Conservation (phyloP, 495 filamentous ascomycete genomes). For the Tuber indicum region DNA sequence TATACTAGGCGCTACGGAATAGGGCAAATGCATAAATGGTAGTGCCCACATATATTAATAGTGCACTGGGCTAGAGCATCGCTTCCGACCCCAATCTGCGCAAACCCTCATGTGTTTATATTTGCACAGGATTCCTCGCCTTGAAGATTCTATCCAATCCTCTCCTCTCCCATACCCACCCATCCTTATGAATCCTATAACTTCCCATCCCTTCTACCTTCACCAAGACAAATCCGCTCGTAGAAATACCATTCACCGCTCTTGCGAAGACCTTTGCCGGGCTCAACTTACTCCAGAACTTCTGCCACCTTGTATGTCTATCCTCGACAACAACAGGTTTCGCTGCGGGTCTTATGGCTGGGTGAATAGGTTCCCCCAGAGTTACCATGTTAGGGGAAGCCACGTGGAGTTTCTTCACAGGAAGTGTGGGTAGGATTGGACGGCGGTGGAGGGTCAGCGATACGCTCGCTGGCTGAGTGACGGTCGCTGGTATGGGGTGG, state of each 20-base stretch:
- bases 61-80: background rate
- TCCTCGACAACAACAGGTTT: slow-evolving; percentile 5
- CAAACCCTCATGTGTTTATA: background rate
- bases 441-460: slow-evolving; percentile 31
- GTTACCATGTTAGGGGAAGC: slow-evolving; percentile 22
- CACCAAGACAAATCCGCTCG: slow-evolving; percentile 25
- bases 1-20: background rate
- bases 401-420: slow-evolving; percentile 25
- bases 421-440: slow-evolving; percentile 30
- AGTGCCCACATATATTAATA: background rate
- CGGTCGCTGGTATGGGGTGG: slow-evolving; percentile 24
- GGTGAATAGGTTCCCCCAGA: slow-evolving; percentile 22
- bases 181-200: slow-evolving; percentile 33
- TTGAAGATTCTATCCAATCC: slow-evolving; percentile 37
- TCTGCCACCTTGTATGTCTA: slow-evolving; percentile 11
- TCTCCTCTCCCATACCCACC: slow-evolving; percentile 40
- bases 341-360: background rate
- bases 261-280: background rate
- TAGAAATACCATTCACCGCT: background rate
- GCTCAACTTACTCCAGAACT: slow-evolving; percentile 19
- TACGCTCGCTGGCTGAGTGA: slow-evolving; percentile 4
- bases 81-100: slow-evolving; percentile 8
- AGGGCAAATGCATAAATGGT: background rate
- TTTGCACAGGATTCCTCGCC: background rate
- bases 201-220: slow-evolving; percentile 26